Base-by-base conservation (phyloP, 2,329 filamentous ascomycete genomes). In the Cyphellophora attinorum region DNA sequence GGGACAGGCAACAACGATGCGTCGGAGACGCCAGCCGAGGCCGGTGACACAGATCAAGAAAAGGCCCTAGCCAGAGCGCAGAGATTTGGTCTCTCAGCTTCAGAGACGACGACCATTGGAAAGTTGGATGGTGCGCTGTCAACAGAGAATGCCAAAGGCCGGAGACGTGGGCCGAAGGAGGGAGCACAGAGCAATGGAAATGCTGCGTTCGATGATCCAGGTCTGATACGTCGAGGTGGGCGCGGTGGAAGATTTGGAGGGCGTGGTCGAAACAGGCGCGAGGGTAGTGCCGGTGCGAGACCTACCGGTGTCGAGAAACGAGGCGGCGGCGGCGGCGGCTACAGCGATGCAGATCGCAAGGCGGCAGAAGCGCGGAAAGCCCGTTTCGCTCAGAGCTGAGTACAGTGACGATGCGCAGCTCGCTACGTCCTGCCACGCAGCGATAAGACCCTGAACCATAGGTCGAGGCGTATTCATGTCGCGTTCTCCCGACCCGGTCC, bases 321-420 rank as follows among this genome's bases (percentile, higher is more conserved):
- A 8, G 29, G 30, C 2, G 39, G 33, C 12, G 47, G 48, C 41
- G 61, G 53, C 37, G 29, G 30, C 2, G 39, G 33, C 12, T 48
- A 48, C 41, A 61, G 53, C 37, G 61, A 66, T 23, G 58, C 62
- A 44, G 64, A 68, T 47, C 44, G 44, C 33, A 36, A 47, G 33
- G 63, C 62, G 4, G 51, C 65, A 45, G 65, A 68, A 40, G 62
- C 61, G 35, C 57, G 65, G 46, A 67, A 64, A 54, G 62, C 63
- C 53, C 57, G 62, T 33, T 68, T 68, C 45, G 55, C 53, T 28
- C 31, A 39, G 13, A n/a, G n/a, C n/a, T n/a, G n/a, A n/a, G n/a
- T n/a, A n/a, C n/a, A n/a, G n/a, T n/a, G n/a, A n/a, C n/a, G n/a
- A n/a, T n/a, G n/a, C n/a, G n/a, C n/a, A n/a, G n/a, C n/a, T n/a